Evolutionary conservation across 1,139 yeast species (phyloP).

Genomic region (Hansenula anomala): DNA sequence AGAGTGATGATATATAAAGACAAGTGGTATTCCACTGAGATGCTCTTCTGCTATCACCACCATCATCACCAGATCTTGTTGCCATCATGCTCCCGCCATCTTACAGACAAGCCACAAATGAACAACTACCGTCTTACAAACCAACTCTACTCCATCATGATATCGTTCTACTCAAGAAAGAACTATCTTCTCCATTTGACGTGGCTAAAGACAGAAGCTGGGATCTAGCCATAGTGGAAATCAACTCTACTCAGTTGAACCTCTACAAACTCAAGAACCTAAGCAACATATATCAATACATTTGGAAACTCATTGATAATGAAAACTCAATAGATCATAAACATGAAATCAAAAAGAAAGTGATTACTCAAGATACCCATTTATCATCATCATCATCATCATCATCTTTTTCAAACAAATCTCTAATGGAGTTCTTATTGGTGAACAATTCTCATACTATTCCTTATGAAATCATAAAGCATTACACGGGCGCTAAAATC

Average conservation of each 20-base stretch:
- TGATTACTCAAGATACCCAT: not conserved
- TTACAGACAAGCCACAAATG: not conserved
- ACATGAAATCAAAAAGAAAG: not conserved
- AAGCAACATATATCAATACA: not conserved
- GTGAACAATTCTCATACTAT: not conserved
- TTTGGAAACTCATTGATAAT: not conserved
- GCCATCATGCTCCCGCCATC: too few species aligned
- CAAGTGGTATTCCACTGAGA: too few species aligned
- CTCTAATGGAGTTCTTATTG: not conserved
- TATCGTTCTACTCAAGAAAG: slow-evolving; percentile 23
- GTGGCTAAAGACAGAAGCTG: slow-evolving; percentile 41
- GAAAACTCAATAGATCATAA: not conserved
- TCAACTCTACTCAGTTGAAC: slow-evolving; percentile 54
- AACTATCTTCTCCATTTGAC: slow-evolving; percentile 29
- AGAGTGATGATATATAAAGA: too few species aligned
- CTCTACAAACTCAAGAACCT: slow-evolving; percentile 30
- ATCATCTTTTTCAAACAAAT: not conserved
- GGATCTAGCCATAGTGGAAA: slow-evolving; percentile 46
- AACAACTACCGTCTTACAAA: slow-evolving; percentile 3
- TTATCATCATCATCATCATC: too few species aligned
- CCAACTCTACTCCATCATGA: slow-evolving; percentile 5
- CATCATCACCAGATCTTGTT: too few species aligned
- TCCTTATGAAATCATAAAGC: slow-evolving; percentile 2
- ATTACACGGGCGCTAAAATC: slow-evolving; percentile 2
- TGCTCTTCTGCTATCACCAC: too few species aligned